Base-by-base conservation (phyloP, 2,329 filamentous ascomycete species). In the Ceratocystis albifundus region DNA sequence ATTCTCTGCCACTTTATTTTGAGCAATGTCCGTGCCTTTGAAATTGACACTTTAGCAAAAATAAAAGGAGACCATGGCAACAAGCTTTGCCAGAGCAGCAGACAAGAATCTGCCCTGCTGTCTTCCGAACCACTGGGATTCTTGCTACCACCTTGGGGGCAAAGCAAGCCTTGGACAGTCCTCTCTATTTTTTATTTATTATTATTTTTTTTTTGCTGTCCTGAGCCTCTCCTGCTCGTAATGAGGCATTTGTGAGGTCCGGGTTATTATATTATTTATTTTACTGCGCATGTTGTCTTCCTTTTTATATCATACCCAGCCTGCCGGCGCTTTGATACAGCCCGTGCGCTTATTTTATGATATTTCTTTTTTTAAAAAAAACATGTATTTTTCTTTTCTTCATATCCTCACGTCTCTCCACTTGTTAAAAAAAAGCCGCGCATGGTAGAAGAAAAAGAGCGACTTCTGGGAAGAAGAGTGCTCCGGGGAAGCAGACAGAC, bases 251-350 rank as follows among this genome's bases (percentile, higher is more conserved):
- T 57, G 53, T 15, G 53, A 7, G 17, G 15, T 4, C 2, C 53
- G 2, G 22, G 20, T 7, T 30, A 50, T 50, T 57, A 32, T 57
- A 30, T 57, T 22, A 17, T 57, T 57, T 15, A 17, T 32, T 30
- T 57, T 32, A 57, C 20, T 55, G 50, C 8, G 10, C 25, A 22
- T 32, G 10, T 28, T 4, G 53, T 28, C 28, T 32, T 57, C 53
- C 12, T 15, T 57, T 28, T 30, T 57, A 57, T 4, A 57, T 57
- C 53, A 57, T 10, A 2, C 48, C 48, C 25, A 30, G 25, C 25
- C 53, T 25, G 22, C 53, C 53, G 25, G 53, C 53, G 53, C 28
- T 57, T 57, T 57, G 53, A 57, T 32, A 57, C 25, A 30, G 53
- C 53, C 53, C 30, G 53, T 57, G 53, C 53, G 53, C 10, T 32